Conservation (phyloP, 306 rosid species). For the Quercus variabilis region DNA sequence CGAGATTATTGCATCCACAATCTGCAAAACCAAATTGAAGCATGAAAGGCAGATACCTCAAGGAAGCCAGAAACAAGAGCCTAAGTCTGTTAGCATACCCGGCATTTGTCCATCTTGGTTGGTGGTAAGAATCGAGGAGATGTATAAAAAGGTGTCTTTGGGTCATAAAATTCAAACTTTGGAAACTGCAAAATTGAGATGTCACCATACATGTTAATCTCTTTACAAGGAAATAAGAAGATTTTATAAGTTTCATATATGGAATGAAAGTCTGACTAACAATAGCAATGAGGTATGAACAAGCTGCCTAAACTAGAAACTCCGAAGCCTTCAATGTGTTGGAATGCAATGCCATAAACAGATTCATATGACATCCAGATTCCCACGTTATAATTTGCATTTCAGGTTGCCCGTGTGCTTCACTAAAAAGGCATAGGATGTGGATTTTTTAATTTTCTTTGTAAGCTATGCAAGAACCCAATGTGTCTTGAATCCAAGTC, state of each 20-base stretch:
- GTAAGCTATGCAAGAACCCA: too few relatives aligned
- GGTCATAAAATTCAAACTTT: conserved; percentile 76
- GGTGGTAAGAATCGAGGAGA: conserved; percentile 96
- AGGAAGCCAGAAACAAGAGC: not conserved
- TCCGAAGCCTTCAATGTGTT: not conserved
- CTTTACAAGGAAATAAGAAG: conserved; percentile 13
- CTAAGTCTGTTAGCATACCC: conserved; percentile 39
- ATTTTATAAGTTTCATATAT: not conserved
- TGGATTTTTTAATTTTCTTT: not conserved
- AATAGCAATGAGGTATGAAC: not conserved
- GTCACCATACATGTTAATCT: conserved; percentile 16
- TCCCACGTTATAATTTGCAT: not conserved
- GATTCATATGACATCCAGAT: not conserved
- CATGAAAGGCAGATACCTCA: conserved; percentile 20
- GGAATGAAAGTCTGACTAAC: not conserved
- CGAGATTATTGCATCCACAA: conserved; percentile 82
- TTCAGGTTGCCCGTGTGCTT: not conserved
- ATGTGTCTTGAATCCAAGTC: too few relatives aligned
- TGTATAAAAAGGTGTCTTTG: conserved; percentile 81
- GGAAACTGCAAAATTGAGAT: conserved; percentile 47
- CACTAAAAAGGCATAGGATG: not conserved
- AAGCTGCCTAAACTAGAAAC: not conserved
- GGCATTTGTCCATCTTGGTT: conserved; percentile 80
- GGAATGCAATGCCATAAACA: not conserved
- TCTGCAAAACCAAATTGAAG: conserved; percentile 41